Evolutionary conservation across 805 yeast genomes (phyloP).

Genomic region (Cyberlindnera euphorbiiphila): DNA sequence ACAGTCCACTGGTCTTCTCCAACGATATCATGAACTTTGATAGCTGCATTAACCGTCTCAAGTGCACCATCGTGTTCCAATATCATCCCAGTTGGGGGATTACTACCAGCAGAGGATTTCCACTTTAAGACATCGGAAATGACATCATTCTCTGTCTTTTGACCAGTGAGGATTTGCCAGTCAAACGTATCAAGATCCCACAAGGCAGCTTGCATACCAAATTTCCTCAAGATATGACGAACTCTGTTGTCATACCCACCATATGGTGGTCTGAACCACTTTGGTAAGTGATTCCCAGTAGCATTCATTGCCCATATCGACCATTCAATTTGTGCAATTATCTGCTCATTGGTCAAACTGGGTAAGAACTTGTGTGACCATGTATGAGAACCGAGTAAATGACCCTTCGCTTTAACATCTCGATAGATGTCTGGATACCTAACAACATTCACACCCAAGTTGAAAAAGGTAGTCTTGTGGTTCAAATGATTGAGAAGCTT

Average conservation of each 20-base stretch:
- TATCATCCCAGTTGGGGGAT: conserved; percentile 53
- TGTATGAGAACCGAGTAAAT: conserved; percentile 82
- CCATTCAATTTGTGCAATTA: conserved; percentile 91
- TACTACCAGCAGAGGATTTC: conserved; percentile 30
- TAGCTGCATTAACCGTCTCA: conserved; percentile 65
- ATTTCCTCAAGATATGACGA: conserved; percentile 70
- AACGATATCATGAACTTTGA: conserved; percentile 52
- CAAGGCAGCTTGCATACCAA: conserved; percentile 82
- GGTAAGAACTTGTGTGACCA: conserved; percentile 92
- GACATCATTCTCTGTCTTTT: conserved; percentile 51
- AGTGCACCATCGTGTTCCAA: conserved; percentile 80
- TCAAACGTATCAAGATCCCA: conserved; percentile 94
- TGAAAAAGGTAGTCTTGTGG: conserved; percentile 72
- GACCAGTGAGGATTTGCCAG: conserved; percentile 66
- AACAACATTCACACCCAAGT: conserved; percentile 78
- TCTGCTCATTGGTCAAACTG: conserved; percentile 67
- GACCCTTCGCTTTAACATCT: conserved; percentile 56
- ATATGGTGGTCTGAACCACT: conserved; percentile 95
- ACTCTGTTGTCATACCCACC: conserved; percentile 92
- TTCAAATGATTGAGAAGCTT: conserved; percentile 51
- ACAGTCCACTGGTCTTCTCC: conserved; percentile 68
- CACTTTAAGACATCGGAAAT: conserved; percentile 53
- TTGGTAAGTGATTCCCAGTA: conserved; percentile 80
- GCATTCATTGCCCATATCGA: conserved; percentile 98
- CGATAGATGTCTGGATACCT: conserved; percentile 70